Evolutionary conservation across 2,329 filamentous ascomycete species (phyloP).

Genomic region (Apiospora sp.): DNA sequence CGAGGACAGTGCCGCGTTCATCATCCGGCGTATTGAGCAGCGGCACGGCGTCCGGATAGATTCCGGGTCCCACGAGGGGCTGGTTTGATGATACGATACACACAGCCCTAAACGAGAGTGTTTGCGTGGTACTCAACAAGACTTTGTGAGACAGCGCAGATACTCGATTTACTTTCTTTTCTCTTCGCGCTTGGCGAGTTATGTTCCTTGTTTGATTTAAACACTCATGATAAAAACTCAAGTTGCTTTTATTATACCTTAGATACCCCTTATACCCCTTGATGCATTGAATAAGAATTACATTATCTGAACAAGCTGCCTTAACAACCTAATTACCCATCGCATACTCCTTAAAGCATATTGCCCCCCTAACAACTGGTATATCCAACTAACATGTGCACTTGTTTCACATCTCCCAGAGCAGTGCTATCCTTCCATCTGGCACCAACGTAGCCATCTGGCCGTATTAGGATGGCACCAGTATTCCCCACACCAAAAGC

Average conservation of each 20-base stretch:
- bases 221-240: background rate
- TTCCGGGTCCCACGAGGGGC: slow-evolving; percentile 16
- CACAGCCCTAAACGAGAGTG: too few species aligned
- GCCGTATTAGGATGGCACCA: background rate
- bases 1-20: slow-evolving; percentile 11
- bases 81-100: background rate
- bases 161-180: background rate
- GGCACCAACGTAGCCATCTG: background rate
- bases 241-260: too few species aligned
- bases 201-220: background rate
- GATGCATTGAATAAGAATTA: too few species aligned
- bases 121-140: too few species aligned
- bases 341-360: too few species aligned
- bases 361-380: background rate
- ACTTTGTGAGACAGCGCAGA: background rate
- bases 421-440: background rate
- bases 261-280: too few species aligned
- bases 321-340: too few species aligned
- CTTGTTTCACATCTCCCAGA: background rate
- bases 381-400: background rate
- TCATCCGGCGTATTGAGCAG: slow-evolving; percentile 15
- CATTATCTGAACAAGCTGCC: too few species aligned
- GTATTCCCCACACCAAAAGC: background rate
- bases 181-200: background rate
- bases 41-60: background rate